Evolutionary conservation across 169 alveolate genomes (phyloP), one percentile per base, ranked within the genome.

Genomic region (Babesia bigemina): DNA sequence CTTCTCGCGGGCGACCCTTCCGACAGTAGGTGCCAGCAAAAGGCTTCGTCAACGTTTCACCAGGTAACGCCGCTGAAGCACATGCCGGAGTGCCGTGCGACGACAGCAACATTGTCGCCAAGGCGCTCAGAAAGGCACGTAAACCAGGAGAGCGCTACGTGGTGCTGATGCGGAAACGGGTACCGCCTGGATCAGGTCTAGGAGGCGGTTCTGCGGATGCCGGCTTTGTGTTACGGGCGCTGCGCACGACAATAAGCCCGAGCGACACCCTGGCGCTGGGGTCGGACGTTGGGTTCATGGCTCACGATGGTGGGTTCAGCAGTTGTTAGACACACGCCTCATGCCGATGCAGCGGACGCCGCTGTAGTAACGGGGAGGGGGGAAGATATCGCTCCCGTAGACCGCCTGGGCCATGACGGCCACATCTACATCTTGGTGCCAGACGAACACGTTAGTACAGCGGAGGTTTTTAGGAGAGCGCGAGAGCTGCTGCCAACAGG

Each of bases 121-220:
- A 44, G 75, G 82, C 78, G 6, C 52, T 83, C 36, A 59, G 42
- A 26, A 48, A 44, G 50, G 79, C 77, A 45, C 47, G 85, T 65
- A 53, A 56, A 39, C 52, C 61, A 45, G 82, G 55, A n/a, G 76
- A 71, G 50, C 73, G 70, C 57, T 89, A 77, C n/a, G 39, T 89
- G 48, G 75, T 86, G 49, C 84, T 84, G 63, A 72, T 85, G 22
- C 69, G 75, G 60, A 89, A 89, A 50, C 67, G 82, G 14, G 75
- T 76, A 21, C 86, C 87, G 24, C 65, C 86, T 13, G 91, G 91
- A 33, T 63, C 92, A 26, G 94, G 94, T n/a, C 63, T 89, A 16
- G 94, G 94, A 14, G 94, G 94, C 21, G 94, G 94, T 4, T 82
- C 94, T 7, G 84, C 92, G 10, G 89, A 89, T 63, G 92, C 90